A percentile compares a stretch with the other conserved stretches of the same genome.
Evolutionary conservation across 73 alveolate genomes (phyloP).

Genomic region (Durusdinium trenchii): DNA sequence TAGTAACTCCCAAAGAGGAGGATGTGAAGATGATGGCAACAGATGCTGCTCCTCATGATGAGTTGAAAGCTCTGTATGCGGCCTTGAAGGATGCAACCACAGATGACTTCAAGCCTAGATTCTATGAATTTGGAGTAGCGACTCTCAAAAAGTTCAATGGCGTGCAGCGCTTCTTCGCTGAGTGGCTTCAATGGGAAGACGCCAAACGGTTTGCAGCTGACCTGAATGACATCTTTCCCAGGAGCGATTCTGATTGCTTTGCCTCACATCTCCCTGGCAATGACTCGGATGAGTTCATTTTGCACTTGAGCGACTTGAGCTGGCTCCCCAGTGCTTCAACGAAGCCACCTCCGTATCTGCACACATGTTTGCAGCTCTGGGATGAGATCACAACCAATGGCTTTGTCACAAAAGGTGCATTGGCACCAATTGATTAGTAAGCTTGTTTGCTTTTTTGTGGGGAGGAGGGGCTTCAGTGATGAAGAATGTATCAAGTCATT

Average conservation of each 20-base stretch:
- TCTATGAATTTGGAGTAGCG: no score
- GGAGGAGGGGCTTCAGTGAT: no score
- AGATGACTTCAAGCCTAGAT: no score
- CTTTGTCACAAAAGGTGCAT: not conserved
- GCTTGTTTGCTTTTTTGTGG: no score
- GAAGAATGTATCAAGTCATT: no score
- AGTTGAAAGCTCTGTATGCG: not conserved
- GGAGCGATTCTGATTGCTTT: not conserved
- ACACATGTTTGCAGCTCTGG: not conserved
- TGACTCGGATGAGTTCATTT: not conserved
- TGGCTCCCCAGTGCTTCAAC: not conserved
- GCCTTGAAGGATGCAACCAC: not conserved
- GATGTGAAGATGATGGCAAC: not conserved
- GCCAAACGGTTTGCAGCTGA: not conserved
- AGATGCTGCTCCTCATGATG: not conserved
- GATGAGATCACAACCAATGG: not conserved
- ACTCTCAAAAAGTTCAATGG: no score
- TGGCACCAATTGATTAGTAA: no score
- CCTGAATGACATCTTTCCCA: not conserved
- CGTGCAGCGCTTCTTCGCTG: not conserved
- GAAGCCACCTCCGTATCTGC: constrained; percentile 2
- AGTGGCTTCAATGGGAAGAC: not conserved
- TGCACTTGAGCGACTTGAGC: not conserved
- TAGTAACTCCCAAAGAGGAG: not conserved
- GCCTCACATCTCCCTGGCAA: not conserved